Conservation (phyloP, 2,329 filamentous ascomycete genomes). For the Phyllosticta ampelicida region DNA sequence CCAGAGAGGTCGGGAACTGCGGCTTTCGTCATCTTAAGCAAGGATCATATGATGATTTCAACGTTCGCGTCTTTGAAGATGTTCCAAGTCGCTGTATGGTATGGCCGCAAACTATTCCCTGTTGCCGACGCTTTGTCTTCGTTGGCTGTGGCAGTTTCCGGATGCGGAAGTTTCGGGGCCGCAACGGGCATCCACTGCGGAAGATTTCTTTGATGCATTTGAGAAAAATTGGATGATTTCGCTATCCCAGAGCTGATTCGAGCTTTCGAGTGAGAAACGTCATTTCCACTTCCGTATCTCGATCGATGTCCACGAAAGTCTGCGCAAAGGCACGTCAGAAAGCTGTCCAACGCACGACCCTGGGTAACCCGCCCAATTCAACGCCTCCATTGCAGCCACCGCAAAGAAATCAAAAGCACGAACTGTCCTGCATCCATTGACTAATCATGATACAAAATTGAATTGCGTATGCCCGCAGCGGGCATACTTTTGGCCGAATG, state of each 20-base stretch:
- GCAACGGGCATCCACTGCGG: background rate
- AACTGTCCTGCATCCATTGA: background rate
- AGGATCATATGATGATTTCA: background rate
- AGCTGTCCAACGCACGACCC: background rate
- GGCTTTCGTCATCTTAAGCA: conserved; percentile 9
- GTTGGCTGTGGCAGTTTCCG: background rate
- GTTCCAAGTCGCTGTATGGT: background rate
- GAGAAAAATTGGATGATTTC: background rate
- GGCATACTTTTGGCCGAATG: conserved; percentile 8
- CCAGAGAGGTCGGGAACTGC: background rate
- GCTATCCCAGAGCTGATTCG: background rate
- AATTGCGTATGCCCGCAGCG: background rate
- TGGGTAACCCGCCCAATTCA: background rate
- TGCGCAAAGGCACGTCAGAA: background rate
- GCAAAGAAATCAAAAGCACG: background rate
- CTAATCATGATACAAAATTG: background rate
- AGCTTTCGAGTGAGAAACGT: background rate
- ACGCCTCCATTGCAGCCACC: background rate
- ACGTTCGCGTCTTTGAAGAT: conserved; percentile 9
- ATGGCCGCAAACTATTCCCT: conserved; percentile 6
- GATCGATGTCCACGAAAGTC: background rate
- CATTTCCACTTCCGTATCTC: background rate
- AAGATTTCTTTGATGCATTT: background rate
- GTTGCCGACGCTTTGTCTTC: conserved; percentile 3
- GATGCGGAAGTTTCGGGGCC: conserved; percentile 4